Evolutionary conservation across 495 filamentous ascomycete genomes (phyloP), one percentile per base, ranked within the genome.

Genomic region (Xanthoparmelia taractica): DNA sequence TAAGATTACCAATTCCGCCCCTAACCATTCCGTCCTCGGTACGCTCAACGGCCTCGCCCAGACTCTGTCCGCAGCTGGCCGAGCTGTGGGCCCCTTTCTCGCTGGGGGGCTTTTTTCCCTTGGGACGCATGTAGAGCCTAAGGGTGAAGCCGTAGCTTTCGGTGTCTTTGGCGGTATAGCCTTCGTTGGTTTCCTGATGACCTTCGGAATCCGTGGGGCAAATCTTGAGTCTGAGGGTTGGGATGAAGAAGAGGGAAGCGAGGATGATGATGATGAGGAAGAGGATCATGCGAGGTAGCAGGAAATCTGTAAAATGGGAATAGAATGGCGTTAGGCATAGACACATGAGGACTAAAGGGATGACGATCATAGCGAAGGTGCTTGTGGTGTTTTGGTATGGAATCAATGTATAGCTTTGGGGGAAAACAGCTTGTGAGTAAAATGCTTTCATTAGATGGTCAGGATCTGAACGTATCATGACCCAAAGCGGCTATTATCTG

Each of bases 1-100:
- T 12, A 45, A 95, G 90, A 87, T 98, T 67, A 98, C 93, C 31
- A 98, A 98, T 69, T 91, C 89, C 2, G 90, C 90, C 2, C 91
- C 90, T 0, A 89, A 91, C 40, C 82, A 96, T 71, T 86, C 87
- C 25, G 91, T 91, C 5, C 80, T 98, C 0, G 94, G 94, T 15
- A 92, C 89, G 1, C 77, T 98, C 36, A 96, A 97, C 66, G 94
- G 94, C 36, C 85, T 98, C 25, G 94, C 94, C 5, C 94, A 98
- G 73, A 95, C 91, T 0, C 83, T 98, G 4, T 94, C 91, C 11
- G 94, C 95, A 0, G 93, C 89, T 2, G 94, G 94, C 29, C 84
- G 94, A 57, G 90, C 93, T 37, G 80, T 89, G 1, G 95, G 94
- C 0, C 94, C 94, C 0, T 92, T 97, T 71, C 74, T 96, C 6